Base-by-base conservation (phyloP, 164 flowering plant genomes). In the Cinnamomum micranthum region DNA sequence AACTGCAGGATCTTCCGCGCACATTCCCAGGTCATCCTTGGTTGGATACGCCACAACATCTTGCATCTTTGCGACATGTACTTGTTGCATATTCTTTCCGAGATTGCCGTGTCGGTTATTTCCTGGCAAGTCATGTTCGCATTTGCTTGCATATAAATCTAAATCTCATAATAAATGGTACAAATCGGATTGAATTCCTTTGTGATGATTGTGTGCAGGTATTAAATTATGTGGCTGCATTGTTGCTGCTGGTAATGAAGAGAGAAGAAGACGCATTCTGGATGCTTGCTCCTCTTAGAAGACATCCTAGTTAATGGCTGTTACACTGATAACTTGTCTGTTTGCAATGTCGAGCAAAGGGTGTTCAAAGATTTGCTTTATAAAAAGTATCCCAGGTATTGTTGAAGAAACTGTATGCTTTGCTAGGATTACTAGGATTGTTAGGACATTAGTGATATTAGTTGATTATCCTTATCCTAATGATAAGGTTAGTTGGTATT, bases 251-350 rank as follows among this genome's bases (percentile, higher is more conserved):
- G 77, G 99, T 95, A 70, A 89, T 93, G 97, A 92, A 95, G 86
- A 95, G 97, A 0, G 99, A 95, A 80, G 99, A 95, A 86, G 97
- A 93, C 71, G 94, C 95, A 25, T 95, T 92, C 72, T 95, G 98
- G 97, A 95, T 92, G 97, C 97, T 95, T 20, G 91, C 97, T 15
- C 95, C 94, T 95, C 25, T 77, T 95, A 74, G 99, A 95, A 81
- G 86, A 93, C 80, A 98, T 95, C 6, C 75, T 95, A 78, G 96
- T 93, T 27, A 92, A 83, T 79, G 97, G 93, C 79, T 95, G 98
- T 80, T 95, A 93, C 76, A 88, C 99, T 24, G 87, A 74, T 79
- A 93, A 95, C 80, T 85, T 95, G 77, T 95, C 98, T 2, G 97
- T 97, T 71, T 95, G 99, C 81, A 97, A 95, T 82, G 96, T 93